Conservation (phyloP, 768 basidiomycete genomes). For the Clitopilus hobsonii region DNA sequence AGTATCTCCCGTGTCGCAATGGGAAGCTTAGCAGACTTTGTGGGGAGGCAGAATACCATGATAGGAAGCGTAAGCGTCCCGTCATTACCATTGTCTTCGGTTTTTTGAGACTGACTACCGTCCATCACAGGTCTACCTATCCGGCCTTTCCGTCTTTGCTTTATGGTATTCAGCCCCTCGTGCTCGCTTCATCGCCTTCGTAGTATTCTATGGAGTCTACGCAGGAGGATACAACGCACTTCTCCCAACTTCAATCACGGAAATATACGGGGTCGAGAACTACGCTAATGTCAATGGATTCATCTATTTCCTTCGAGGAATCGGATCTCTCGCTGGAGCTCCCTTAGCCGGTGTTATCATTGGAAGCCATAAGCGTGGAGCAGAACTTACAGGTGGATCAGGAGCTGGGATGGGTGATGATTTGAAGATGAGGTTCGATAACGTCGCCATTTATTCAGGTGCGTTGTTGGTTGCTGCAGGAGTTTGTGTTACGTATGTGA, state of each 20-base stretch:
- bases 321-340: conserved; percentile 35
- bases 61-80: conserved; percentile 25
- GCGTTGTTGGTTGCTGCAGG: conserved; percentile 28
- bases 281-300: conserved; percentile 36
- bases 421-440: conserved; percentile 27
- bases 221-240: conserved; percentile 42
- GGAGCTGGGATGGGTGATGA: background rate
- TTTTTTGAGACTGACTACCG: background rate
- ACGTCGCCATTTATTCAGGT: conserved; percentile 34
- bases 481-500: conserved; percentile 33
- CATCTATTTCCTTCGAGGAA: conserved; percentile 37
- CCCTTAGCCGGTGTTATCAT: conserved; percentile 37
- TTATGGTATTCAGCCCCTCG: conserved; percentile 37
- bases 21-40: conserved; percentile 36
- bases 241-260: conserved; percentile 37
- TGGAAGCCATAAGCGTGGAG: conserved; percentile 23
- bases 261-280: conserved; percentile 38
- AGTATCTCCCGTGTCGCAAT: conserved; percentile 33
- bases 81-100: background rate
- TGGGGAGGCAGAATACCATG: conserved; percentile 42
- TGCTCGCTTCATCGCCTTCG: conserved; percentile 32
- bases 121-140: conserved; percentile 29
- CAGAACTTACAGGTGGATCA: conserved; percentile 1
- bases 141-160: conserved; percentile 31
- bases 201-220: conserved; percentile 35